Conservation (phyloP, 495 filamentous ascomycete genomes). For the Trichoderma parareesei region DNA sequence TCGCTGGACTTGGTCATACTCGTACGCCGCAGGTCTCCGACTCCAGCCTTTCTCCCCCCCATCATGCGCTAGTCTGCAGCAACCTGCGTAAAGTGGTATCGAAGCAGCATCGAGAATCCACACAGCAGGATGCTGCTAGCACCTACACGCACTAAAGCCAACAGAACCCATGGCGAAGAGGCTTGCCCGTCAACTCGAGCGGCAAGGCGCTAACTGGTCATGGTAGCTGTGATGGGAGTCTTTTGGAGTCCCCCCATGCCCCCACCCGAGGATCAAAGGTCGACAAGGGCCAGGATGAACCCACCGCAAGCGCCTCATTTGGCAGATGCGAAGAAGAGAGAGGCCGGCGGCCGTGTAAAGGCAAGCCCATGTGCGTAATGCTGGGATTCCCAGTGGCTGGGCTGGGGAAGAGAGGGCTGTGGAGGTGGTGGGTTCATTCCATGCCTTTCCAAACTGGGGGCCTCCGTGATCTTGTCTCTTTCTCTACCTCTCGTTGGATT, state of each 20-base stretch:
- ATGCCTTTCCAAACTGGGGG: too few relatives aligned
- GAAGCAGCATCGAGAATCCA: neutral
- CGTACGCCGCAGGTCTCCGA: neutral
- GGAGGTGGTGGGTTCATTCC: neutral
- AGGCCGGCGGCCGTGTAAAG: neutral
- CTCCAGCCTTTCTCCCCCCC: neutral
- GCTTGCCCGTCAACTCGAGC: neutral
- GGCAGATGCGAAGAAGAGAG: neutral
- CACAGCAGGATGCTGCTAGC: neutral
- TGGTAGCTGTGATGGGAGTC: neutral
- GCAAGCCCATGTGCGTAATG: neutral
- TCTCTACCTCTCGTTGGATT: neutral
- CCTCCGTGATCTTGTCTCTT: neutral
- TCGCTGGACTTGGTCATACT: neutral
- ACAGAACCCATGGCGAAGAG: neutral
- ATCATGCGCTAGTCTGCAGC: conserved; percentile 1
- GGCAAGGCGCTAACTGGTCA: neutral
- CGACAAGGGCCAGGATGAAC: neutral
- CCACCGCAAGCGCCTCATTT: neutral
- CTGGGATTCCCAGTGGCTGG: conserved; percentile 1
- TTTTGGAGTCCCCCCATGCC: neutral
- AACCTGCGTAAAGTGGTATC: neutral
- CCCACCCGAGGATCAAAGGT: neutral
- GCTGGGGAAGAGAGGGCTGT: conserved; percentile 1
- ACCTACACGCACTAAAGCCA: neutral